phyloP scores from a whole-genome alignment of 1,284 basidiomycete species.

The Fomitopsis schrenkii region DNA sequence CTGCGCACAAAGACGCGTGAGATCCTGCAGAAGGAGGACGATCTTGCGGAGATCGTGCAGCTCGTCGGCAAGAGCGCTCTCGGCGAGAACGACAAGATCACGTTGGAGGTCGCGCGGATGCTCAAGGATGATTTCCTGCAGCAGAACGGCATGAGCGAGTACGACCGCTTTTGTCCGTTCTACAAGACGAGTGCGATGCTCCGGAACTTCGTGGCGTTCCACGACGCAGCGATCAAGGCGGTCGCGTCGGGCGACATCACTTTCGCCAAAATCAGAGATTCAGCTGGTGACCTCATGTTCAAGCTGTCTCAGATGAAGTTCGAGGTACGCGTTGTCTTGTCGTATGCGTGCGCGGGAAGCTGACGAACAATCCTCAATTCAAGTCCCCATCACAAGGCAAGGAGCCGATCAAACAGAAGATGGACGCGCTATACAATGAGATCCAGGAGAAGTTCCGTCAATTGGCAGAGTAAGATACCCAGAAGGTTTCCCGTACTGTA shows the following conservation, averaged over 20 bases:
- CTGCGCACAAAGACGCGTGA: constrained; percentile 91
- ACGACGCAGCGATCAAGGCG: constrained; percentile 84
- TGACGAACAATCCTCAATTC: constrained; percentile 18
- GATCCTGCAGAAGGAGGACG: constrained; percentile 98
- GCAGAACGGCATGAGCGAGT: constrained; percentile 98
- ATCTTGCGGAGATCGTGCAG: constrained; percentile 98
- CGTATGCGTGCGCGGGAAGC: not conserved
- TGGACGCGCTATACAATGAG: constrained; percentile 76
- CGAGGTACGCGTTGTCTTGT: constrained; percentile 54
- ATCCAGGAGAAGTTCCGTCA: constrained; percentile 90
- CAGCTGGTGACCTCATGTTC: constrained; percentile 86
- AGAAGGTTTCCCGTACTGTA: not conserved
- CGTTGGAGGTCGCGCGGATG: constrained; percentile 95
- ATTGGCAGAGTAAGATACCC: constrained; percentile 65
- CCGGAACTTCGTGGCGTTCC: constrained; percentile 93
- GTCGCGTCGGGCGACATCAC: constrained; percentile 86
- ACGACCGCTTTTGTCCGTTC: constrained; percentile 97
- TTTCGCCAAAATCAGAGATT: constrained; percentile 91
- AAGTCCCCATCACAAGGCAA: constrained; percentile 85
- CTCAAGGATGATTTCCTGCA: constrained; percentile 98
- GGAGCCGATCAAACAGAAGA: constrained; percentile 74
- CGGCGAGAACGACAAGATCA: constrained; percentile 98
- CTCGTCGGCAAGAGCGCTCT: constrained; percentile 98
- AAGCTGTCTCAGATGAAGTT: constrained; percentile 99
- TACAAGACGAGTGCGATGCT: constrained; percentile 98